A percentile compares a stretch with the other conserved stretches of the same genome.
Evolutionary conservation across 352 stramenopile genomes (phyloP).

Genomic region (Phytophthora pistaciae): DNA sequence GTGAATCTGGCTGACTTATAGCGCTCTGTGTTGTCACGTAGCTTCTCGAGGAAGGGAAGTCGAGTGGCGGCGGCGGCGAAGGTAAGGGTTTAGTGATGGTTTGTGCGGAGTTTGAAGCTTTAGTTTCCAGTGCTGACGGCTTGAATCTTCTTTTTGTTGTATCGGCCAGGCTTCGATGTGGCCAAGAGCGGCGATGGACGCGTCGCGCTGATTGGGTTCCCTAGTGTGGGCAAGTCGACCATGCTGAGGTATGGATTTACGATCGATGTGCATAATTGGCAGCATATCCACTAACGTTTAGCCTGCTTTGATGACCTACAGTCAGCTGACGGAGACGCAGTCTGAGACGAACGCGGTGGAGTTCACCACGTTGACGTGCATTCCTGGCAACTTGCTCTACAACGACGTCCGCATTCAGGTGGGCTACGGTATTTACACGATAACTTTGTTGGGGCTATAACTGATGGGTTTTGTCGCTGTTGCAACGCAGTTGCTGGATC

Average conservation of each 20-base stretch:
- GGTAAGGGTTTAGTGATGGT: slow-evolving; percentile 37
- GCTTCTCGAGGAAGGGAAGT: slow-evolving; percentile 88
- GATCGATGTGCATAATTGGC: neutral
- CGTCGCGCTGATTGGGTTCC: slow-evolving; percentile 97
- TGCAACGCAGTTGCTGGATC: slow-evolving; percentile 93
- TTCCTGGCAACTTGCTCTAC: slow-evolving; percentile 97
- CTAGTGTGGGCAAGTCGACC: slow-evolving; percentile 90
- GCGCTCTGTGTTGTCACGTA: slow-evolving; percentile 22
- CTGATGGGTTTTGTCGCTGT: slow-evolving; percentile 1
- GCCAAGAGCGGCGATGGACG: slow-evolving; percentile 96
- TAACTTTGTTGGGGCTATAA: neutral
- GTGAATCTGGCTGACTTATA: slow-evolving; percentile 4
- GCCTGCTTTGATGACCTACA: slow-evolving; percentile 28
- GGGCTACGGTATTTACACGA: neutral
- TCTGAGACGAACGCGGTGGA: slow-evolving; percentile 97
- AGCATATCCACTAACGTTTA: neutral
- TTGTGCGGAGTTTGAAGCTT: neutral
- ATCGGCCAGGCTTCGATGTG: slow-evolving; percentile 92
- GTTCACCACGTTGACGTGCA: slow-evolving; percentile 99
- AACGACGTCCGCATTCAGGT: slow-evolving; percentile 97
- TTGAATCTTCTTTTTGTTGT: neutral
- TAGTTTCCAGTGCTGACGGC: neutral
- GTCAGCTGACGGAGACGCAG: slow-evolving; percentile 96
- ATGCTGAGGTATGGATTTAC: slow-evolving; percentile 68
- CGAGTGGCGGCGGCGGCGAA: slow-evolving; percentile 78